A percentile compares a stretch with the other conserved stretches of the same genome.
Evolutionary conservation across 257 asterid species (phyloP).

Genomic region (Henckelia pumila): DNA sequence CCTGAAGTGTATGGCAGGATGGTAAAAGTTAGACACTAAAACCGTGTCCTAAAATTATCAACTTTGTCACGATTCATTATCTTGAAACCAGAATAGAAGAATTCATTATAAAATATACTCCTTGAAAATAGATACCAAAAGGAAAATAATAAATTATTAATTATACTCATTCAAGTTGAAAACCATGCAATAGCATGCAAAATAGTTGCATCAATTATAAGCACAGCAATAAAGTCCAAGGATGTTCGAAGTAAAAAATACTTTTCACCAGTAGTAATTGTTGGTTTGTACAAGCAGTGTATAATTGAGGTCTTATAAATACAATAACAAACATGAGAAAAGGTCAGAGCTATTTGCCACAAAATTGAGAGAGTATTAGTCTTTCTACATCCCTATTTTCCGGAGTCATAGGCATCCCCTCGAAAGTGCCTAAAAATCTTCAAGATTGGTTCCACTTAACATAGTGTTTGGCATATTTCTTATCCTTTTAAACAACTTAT

Average conservation of each 20-base stretch:
- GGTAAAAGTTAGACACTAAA: neutral
- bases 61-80: neutral
- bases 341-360: neutral
- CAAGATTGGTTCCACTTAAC: neutral
- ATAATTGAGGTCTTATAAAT: neutral
- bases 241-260: no score
- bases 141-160: neutral
- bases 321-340: neutral
- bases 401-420: neutral
- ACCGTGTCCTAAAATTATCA: slow-evolving; percentile 1
- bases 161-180: neutral
- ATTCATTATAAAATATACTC: no score
- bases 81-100: no score
- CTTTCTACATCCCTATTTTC: neutral
- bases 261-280: no score
- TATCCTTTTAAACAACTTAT: neutral
- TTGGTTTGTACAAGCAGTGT: no score
- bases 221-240: neutral
- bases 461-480: neutral
- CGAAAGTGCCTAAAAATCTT: neutral
- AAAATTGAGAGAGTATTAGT: neutral
- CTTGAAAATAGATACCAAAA: neutral
- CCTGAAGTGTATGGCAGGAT: slow-evolving; percentile 36
- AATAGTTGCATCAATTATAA: slow-evolving; percentile 4
- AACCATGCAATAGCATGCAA: slow-evolving; percentile 2